Evolutionary conservation across 2,329 filamentous ascomycete genomes (phyloP), one percentile per base, ranked within the genome.

Genomic region (Beauveria bassiana): DNA sequence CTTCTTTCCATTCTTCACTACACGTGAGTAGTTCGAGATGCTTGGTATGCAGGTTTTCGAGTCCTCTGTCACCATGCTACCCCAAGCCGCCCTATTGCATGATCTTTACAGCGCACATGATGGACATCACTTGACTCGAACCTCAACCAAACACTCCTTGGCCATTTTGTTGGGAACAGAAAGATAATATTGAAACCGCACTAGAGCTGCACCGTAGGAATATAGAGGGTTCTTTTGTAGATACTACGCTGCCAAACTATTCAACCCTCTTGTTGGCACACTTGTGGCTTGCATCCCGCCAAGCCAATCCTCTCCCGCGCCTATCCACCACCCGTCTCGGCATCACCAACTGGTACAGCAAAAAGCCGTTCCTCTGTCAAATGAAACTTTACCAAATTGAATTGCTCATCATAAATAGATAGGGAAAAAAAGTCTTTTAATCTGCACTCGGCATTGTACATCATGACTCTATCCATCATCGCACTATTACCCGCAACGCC

Each of bases 401-500:
- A 38, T 38, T 38, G 34, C 5, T 38, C 34, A 5, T 38, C 34
- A 38, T 38, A 16, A 38, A 38, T 6, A 38, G n/a, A 56, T 24
- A 40, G 8, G 16, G 7, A 6, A 20, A 4, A 47, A 46, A 50
- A 49, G 26, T 45, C 40, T 53, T 49, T 43, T 42, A 59, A 50
- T 28, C 5, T 43, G 38, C 45, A 7, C 40, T 61, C 10, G 58
- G 42, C 59, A 61, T 47, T 61, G 59, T 61, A 55, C 42, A 61
- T 61, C 59, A 54, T 61, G 50, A 61, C 50, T 61, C 59, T 61
- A 54, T 68, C 67, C 68, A 65, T 66, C 70, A 68, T 69, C 70
- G 69, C 68, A 70, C 70, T 68, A 72, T 72, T 70, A 72, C 67
- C 71, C 68, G 67, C 70, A 74, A 72, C 71, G 71, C 72, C 72